Conservation (phyloP, 2,329 filamentous ascomycete genomes). For the Monosporascus sp. region DNA sequence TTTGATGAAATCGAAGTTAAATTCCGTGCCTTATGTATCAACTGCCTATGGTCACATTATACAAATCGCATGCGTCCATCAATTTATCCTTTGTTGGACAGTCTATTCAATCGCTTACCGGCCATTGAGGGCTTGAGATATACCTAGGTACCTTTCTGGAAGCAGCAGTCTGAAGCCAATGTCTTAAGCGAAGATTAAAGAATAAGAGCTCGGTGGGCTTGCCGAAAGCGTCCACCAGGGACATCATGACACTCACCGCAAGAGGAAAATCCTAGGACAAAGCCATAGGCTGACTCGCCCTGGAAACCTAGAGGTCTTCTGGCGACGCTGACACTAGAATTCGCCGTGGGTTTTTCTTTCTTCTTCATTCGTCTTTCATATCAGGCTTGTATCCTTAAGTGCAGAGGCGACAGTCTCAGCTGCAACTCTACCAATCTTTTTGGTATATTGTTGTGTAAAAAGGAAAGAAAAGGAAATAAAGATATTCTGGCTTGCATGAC, state of each 20-base stretch:
- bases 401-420: no score
- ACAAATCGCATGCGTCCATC: neutral
- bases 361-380: neutral
- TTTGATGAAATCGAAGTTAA: no score
- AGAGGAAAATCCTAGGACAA: conserved; percentile 10
- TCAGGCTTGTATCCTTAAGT: neutral
- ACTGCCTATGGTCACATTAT: neutral
- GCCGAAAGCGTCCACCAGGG: neutral
- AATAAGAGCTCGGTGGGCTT: conserved; percentile 3
- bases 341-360: neutral
- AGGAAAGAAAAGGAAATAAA: no score
- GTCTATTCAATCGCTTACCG: neutral
- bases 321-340: neutral
- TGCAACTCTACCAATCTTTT: no score
- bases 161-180: neutral
- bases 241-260: conserved; percentile 7
- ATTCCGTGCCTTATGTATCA: neutral
- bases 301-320: conserved; percentile 9
- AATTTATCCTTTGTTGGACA: neutral
- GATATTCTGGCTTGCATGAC: neutral
- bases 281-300: conserved; percentile 6
- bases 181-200: conserved; percentile 3
- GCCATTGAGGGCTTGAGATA: neutral
- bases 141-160: neutral
- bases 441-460: no score